These are phyloP conservation scores for Trichoderma atroviride DNA, from an alignment of 2,329 filamentous ascomycete species.

Conservation along the genomic window DNA sequence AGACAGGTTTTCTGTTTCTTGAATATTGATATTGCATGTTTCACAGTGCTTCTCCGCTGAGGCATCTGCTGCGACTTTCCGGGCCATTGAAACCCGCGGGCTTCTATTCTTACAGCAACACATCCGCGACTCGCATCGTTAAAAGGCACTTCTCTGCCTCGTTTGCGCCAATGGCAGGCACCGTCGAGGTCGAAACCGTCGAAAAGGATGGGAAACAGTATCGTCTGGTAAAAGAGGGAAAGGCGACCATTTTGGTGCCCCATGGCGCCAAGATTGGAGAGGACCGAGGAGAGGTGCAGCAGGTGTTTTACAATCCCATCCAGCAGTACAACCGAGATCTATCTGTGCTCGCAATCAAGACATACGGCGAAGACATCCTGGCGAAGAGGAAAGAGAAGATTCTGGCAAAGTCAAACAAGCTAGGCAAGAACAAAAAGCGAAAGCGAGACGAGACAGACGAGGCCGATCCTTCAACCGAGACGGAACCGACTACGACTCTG, in stretches of 20 bases:
- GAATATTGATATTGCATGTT: slow-evolving; percentile 30
- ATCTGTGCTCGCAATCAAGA: slow-evolving; percentile 88
- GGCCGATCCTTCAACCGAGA: slow-evolving; percentile 28
- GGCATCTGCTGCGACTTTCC: slow-evolving; percentile 30
- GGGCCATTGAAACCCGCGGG: slow-evolving; percentile 12
- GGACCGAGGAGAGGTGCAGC: slow-evolving; percentile 64
- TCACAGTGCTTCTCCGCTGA: slow-evolving; percentile 18
- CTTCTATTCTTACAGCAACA: slow-evolving; percentile 2
- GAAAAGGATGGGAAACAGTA: slow-evolving; percentile 52
- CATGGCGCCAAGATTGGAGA: slow-evolving; percentile 48
- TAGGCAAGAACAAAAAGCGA: slow-evolving; percentile 52
- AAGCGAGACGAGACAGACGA: slow-evolving; percentile 47
- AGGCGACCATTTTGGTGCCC: slow-evolving; percentile 60
- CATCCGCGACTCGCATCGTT: slow-evolving; percentile 10
- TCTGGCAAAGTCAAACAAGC: slow-evolving; percentile 46
- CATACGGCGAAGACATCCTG: slow-evolving; percentile 72
- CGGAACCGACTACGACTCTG: neutral
- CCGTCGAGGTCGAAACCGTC: slow-evolving; percentile 32
- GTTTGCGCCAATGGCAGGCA: slow-evolving; percentile 29
- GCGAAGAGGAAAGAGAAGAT: slow-evolving; percentile 48
- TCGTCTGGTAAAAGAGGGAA: slow-evolving; percentile 57
- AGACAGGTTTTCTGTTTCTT: neutral
- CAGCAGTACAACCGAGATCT: slow-evolving; percentile 98
- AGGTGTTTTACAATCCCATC: slow-evolving; percentile 98
- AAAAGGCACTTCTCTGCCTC: neutral